A percentile compares a stretch with the other conserved stretches of the same genome.
phyloP scores from a whole-genome alignment of 257 asterid species.

The Solanum medicagineum region DNA sequence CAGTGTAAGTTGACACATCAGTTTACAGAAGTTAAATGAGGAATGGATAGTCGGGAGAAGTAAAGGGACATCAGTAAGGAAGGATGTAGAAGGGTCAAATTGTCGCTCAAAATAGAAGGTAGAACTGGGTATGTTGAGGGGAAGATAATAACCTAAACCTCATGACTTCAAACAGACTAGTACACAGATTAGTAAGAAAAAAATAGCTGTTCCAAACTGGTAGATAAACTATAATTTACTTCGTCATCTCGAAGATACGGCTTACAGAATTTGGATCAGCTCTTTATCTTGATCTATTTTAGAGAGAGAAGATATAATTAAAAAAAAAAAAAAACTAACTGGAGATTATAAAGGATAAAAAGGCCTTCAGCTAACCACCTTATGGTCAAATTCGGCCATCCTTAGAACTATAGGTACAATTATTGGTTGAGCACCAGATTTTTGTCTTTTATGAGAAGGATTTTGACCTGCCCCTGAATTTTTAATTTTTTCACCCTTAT shows the following conservation, averaged over 20 bases:
- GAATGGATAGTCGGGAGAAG: neutral
- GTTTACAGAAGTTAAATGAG: neutral
- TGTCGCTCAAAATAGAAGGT: neutral
- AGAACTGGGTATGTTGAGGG: neutral
- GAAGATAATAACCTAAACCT: neutral
- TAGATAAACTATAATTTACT: neutral
- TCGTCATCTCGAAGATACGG: neutral
- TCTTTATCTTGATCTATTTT: neutral
- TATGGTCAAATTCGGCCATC: constrained; percentile 96
- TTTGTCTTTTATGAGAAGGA: constrained; percentile 34
- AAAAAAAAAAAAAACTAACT: neutral
- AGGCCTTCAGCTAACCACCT: constrained; percentile 24
- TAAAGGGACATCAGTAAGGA: neutral
- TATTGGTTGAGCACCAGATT: constrained; percentile 82
- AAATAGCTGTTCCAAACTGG: neutral
- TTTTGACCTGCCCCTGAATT: constrained; percentile 23
- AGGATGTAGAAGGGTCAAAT: neutral
- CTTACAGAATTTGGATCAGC: neutral
- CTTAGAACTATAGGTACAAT: constrained; percentile 75
- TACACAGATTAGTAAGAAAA: neutral
- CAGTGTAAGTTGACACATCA: neutral
- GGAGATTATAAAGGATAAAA: neutral
- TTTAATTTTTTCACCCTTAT: constrained; percentile 38
- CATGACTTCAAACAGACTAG: neutral
- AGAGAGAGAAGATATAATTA: neutral